Conservation (phyloP, 1,139 yeast genomes). For the Pichia sp. region DNA sequence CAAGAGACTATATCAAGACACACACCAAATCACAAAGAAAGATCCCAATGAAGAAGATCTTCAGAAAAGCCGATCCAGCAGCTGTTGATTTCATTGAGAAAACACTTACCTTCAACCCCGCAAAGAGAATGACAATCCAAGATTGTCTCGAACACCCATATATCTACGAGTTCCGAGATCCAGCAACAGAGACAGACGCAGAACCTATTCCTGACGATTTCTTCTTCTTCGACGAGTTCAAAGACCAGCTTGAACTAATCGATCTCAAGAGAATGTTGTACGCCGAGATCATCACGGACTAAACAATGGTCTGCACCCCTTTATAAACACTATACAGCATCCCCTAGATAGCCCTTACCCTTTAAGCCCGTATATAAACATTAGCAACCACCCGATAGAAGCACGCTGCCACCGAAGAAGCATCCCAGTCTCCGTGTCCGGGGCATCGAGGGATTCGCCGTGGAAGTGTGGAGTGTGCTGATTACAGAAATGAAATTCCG, state of each 20-base stretch:
- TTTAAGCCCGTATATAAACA: too few relatives aligned
- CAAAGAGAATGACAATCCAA: slow-evolving; percentile 71
- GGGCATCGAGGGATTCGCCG: too few relatives aligned
- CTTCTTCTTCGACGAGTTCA: slow-evolving; percentile 71
- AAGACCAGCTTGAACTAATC: slow-evolving; percentile 64
- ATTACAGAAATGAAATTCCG: too few relatives aligned
- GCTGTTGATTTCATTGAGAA: slow-evolving; percentile 78
- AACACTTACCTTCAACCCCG: slow-evolving; percentile 79
- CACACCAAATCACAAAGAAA: slow-evolving; percentile 70
- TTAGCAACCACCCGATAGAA: too few relatives aligned
- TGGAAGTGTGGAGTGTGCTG: background rate
- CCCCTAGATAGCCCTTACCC: too few relatives aligned
- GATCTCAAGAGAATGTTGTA: slow-evolving; percentile 72
- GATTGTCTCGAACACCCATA: slow-evolving; percentile 86
- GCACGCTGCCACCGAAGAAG: too few relatives aligned
- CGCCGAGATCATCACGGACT: slow-evolving; percentile 46
- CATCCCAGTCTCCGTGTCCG: too few relatives aligned
- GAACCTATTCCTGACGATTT: slow-evolving; percentile 71
- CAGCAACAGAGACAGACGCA: slow-evolving; percentile 79
- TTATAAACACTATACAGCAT: too few relatives aligned
- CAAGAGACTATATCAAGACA: slow-evolving; percentile 79
- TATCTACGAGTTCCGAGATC: slow-evolving; percentile 74
- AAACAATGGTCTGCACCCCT: background rate
- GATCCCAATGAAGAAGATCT: slow-evolving; percentile 51
- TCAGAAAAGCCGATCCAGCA: slow-evolving; percentile 51